phyloP scores from a whole-genome alignment of 2,329 filamentous ascomycete genomes.

The Ophiocordyceps australis region DNA sequence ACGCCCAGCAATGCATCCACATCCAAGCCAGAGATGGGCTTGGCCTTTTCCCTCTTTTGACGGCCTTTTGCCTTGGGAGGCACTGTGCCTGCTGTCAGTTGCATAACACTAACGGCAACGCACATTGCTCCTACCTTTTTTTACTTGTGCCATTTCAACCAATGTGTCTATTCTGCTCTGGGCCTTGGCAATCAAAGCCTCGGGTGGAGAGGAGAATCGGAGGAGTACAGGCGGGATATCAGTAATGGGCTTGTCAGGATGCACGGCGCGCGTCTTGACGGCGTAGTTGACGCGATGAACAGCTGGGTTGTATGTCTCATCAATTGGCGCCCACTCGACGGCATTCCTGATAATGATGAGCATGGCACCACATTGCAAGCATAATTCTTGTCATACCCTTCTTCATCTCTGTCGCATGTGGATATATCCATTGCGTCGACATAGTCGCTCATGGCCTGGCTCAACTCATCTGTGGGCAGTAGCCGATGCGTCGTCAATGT shows the following conservation, averaged over 20 bases:
- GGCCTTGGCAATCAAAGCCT: conserved; percentile 42
- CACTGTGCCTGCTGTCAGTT: conserved; percentile 25
- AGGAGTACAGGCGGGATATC: conserved; percentile 45
- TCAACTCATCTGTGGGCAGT: conserved; percentile 57
- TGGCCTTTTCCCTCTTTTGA: conserved; percentile 49
- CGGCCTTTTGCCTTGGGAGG: conserved; percentile 63
- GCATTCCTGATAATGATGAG: conserved; percentile 14
- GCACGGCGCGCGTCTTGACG: conserved; percentile 63
- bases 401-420: conserved; percentile 50
- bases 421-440: conserved; percentile 88
- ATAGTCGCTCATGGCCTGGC: conserved; percentile 72
- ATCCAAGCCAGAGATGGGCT: conserved; percentile 80
- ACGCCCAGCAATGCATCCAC: conserved; percentile 62
- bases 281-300: conserved; percentile 84
- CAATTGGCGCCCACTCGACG: conserved; percentile 55
- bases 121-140: conserved; percentile 41
- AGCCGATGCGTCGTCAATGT: conserved; percentile 67
- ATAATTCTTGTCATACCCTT: conserved; percentile 37
- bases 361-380: neutral
- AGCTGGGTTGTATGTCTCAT: conserved; percentile 68
- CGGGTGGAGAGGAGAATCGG: conserved; percentile 55
- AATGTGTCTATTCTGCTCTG: conserved; percentile 42
- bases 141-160: conserved; percentile 56
- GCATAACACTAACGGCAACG: neutral
- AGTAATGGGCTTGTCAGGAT: conserved; percentile 46